phyloP scores from a whole-genome alignment of 768 basidiomycete genomes.

The Tulasnella sp. region DNA sequence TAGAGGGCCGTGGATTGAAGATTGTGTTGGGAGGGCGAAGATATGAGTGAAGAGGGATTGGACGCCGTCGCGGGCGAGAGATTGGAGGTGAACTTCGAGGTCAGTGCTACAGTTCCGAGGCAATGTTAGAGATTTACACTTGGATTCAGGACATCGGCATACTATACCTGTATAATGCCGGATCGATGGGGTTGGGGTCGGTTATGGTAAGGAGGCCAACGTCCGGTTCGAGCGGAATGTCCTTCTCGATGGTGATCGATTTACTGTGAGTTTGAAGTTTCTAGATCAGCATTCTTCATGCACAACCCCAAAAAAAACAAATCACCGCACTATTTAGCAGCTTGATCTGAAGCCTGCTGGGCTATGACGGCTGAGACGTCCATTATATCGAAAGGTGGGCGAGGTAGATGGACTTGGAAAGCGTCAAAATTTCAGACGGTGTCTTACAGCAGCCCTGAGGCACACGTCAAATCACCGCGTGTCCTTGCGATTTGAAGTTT shows the following conservation, averaged over 20 bases:
- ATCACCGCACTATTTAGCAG: conserved; percentile 47
- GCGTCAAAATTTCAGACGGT: neutral
- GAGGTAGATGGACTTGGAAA: too few relatives aligned
- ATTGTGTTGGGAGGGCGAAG: conserved; percentile 67
- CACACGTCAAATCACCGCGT: neutral
- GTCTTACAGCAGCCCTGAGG: neutral
- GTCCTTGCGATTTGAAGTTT: conserved; percentile 6
- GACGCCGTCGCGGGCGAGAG: conserved; percentile 67
- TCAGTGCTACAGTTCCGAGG: conserved; percentile 40
- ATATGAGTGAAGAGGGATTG: conserved; percentile 72
- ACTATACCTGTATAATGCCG: conserved; percentile 70
- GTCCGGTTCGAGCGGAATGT: conserved; percentile 70
- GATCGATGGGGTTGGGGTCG: conserved; percentile 79
- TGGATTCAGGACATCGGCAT: neutral
- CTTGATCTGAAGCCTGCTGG: conserved; percentile 40
- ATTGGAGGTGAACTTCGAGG: conserved; percentile 68
- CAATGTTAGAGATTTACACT: conserved; percentile 6
- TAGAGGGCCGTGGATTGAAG: conserved; percentile 70
- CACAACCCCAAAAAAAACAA: conserved; percentile 21
- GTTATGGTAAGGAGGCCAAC: conserved; percentile 73
- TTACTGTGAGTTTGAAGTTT: conserved; percentile 35
- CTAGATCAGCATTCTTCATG: neutral
- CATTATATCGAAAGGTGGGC: too few relatives aligned
- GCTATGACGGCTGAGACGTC: conserved; percentile 67
- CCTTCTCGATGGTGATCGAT: conserved; percentile 61